Base-by-base conservation (phyloP, 331 rosid genomes). In the Cydonia oblonga region DNA sequence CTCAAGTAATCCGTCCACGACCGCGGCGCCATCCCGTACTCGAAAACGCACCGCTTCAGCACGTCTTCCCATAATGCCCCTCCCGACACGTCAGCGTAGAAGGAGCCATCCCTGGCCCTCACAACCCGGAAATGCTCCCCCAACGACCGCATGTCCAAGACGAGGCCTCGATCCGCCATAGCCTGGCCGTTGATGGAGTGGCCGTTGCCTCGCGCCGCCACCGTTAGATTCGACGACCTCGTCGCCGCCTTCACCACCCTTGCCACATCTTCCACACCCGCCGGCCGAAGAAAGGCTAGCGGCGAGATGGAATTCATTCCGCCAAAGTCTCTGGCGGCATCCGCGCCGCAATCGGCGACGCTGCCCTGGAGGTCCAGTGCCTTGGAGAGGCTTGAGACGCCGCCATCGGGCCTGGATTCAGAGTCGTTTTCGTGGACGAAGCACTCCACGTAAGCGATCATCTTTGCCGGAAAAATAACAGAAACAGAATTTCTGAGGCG, bases 51-150 rank as follows among this genome's bases (percentile, higher is more conserved):
- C 67, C 89, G 84, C 74, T 76, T 75, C n/a, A 92, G 57, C 5
- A 90, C 88, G 10, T 92, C 90, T 81, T 90, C 98, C 98, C 98
- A 92, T 82, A 92, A 87, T 86, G 93, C 96, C 86, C 98, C 98
- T 75, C 96, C 98, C 0, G 96, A 80, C 64, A 92, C 96, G 74
- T 90, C 96, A 16, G 82, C 96, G 70, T 78, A 80, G 2, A 24
- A 44, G 4, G 70, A 25, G 5, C 77, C 89, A 6, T 82, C 64
- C 6, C 54, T 8, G 29, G 73, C 19, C 14, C 16, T 7, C 22
- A 69, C 40, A 44, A 86, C 77, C 1, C 68, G 68, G 66, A 84
- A 71, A 15, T 58, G 73, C 35, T 81, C 85, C 61, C 75, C 87
- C 83, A 86, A 70, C 29, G 96, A 78, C 9, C 90, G 90, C 96